Conservation (phyloP, 108 stramenopile genomes). For the Tribonema minus region DNA sequence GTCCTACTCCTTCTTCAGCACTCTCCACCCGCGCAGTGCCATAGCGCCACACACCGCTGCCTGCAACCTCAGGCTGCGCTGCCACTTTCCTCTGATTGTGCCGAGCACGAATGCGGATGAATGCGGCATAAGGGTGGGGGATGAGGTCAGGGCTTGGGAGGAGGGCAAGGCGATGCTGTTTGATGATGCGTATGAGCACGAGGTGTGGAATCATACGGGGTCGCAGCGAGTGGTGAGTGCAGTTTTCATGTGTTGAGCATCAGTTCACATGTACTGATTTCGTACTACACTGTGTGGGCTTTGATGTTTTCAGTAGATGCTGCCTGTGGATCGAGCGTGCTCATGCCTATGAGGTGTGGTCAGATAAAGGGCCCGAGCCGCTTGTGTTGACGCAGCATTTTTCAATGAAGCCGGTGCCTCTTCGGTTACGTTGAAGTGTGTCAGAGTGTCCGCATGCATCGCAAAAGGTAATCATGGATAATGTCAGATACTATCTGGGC, state of each 20-base stretch:
- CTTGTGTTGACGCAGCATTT: too few species aligned
- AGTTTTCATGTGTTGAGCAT: not conserved
- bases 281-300: too few species aligned
- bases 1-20: slow-evolving; percentile 53
- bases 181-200: slow-evolving; percentile 93
- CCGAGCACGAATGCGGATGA: slow-evolving; percentile 50
- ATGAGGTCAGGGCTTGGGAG: slow-evolving; percentile 66
- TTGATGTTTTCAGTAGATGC: too few species aligned
- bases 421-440: too few species aligned
- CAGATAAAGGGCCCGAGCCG: too few species aligned
- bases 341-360: too few species aligned
- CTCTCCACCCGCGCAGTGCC: slow-evolving; percentile 40
- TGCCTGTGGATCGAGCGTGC: too few species aligned
- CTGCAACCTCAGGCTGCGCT: slow-evolving; percentile 85
- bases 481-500: too few species aligned
- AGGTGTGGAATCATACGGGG: slow-evolving; percentile 88
- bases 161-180: slow-evolving; percentile 75
- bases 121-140: slow-evolving; percentile 87
- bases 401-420: too few species aligned
- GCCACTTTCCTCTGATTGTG: slow-evolving; percentile 87
- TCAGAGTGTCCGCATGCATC: too few species aligned
- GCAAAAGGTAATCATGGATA: too few species aligned
- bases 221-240: slow-evolving; percentile 42
- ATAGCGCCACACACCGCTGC: slow-evolving; percentile 83
- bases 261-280: too few species aligned